Conservation (phyloP, 345 rosid genomes). For the Aquilaria yunnanensis region DNA sequence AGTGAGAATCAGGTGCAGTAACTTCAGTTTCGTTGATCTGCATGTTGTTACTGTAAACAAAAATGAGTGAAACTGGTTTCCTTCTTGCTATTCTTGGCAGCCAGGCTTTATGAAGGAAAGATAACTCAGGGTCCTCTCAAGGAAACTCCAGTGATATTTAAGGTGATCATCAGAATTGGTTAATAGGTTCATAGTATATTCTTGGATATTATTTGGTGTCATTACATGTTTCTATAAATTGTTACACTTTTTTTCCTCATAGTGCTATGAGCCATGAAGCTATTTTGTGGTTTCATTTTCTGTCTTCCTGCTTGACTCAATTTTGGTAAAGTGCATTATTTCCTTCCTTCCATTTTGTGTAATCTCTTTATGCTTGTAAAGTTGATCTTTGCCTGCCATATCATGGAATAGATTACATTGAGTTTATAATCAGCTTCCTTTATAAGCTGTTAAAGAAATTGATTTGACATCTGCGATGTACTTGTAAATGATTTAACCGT, state of each 20-base stretch:
- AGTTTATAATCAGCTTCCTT: too few species aligned
- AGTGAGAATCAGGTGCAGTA: conserved; percentile 68
- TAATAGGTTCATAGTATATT: background rate
- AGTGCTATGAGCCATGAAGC: background rate
- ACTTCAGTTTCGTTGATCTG: background rate
- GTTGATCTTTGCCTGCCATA: too few species aligned
- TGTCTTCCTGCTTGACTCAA: too few species aligned
- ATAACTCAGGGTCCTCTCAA: conserved; percentile 65
- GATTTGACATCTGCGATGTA: too few species aligned
- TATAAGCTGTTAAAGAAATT: too few species aligned
- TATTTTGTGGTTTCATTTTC: background rate
- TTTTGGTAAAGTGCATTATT: too few species aligned
- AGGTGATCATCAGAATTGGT: conserved; percentile 32
- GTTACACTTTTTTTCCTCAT: too few species aligned
- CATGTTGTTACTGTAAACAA: background rate
- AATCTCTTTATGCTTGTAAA: too few species aligned
- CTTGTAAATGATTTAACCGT: too few species aligned
- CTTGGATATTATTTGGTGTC: background rate
- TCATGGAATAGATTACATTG: too few species aligned
- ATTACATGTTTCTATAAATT: too few species aligned
- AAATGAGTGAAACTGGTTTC: background rate
- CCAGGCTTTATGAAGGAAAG: conserved; percentile 94
- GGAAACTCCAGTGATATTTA: conserved; percentile 64
- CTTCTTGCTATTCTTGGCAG: conserved; percentile 36
- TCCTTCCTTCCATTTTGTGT: too few species aligned